These are phyloP conservation scores for Ogataea pignaliae DNA, from an alignment of 805 yeast genomes.

Conservation along the genomic window DNA sequence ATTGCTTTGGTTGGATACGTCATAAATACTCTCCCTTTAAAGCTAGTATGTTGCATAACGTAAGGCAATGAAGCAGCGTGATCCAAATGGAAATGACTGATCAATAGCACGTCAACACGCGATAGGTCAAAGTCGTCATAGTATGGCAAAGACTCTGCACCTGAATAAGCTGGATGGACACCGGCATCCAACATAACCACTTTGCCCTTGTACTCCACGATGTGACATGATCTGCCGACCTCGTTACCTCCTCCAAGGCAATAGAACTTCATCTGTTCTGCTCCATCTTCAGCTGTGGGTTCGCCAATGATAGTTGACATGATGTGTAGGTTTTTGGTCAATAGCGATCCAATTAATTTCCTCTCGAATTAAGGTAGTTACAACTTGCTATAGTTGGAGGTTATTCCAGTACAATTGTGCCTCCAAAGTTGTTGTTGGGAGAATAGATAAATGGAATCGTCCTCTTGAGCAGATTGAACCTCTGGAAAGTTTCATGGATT, in stretches of 20 bases:
- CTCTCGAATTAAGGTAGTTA: no score
- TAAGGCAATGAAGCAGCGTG: constrained; percentile 98
- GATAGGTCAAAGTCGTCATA: constrained; percentile 93
- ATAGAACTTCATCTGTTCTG: constrained; percentile 56
- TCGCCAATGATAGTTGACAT: no score
- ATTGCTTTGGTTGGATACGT: constrained; percentile 99
- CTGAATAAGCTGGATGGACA: constrained; percentile 91
- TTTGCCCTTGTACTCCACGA: constrained; percentile 86
- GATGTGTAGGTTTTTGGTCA: no score
- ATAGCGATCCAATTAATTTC: no score
- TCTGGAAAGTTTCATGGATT: no score
- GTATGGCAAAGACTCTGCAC: constrained; percentile 87
- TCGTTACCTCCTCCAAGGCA: constrained; percentile 98
- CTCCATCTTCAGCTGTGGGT: constrained; percentile 3
- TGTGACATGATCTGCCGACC: constrained; percentile 95
- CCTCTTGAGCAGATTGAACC: no score
- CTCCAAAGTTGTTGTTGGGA: no score
- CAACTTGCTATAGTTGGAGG: no score
- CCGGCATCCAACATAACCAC: constrained; percentile 98
- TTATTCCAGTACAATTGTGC: no score
- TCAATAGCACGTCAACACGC: constrained; percentile 77
- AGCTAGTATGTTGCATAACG: constrained; percentile 94
- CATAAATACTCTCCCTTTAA: constrained; percentile 96
- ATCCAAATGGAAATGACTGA: constrained; percentile 95
- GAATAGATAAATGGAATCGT: no score